Base-by-base conservation (phyloP, 2,329 filamentous ascomycete species). In the Trichoderma sp. region DNA sequence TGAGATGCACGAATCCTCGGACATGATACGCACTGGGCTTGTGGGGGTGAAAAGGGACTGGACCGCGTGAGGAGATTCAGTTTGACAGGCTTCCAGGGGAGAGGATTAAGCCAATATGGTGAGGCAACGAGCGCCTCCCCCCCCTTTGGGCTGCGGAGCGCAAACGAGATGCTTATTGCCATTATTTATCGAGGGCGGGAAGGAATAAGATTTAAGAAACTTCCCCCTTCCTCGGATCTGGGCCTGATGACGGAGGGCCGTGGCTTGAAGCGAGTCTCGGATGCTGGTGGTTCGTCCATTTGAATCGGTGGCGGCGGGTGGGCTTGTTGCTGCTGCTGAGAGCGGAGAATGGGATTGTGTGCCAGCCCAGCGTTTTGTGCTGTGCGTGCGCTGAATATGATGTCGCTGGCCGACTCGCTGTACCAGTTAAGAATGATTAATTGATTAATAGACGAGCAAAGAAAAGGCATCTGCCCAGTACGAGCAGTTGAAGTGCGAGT, bases 271-370 rank as follows among this genome's bases (percentile, higher is more conserved):
- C 34, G 58, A 61, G 47, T 24, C 34, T 14, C 12, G 5, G 34
- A 43, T 50, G 34, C 47, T 52, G 58, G 28, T 61, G 58, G 30
- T 34, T 10, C 30, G 30, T 34, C 30, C 30, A 44, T 61, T 61
- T 34, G 34, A 52, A 21, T 52, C 58, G 43, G 59, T 62, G 59
- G 48, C 48, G 59, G 48, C 59, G 47, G 50, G 55, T 24, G 55
- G 55, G 43, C 47, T 58, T 47, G 43, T 24, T 43, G 26, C 55
- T 47, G 43, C 45, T 41, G 41, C 39, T 45, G 54, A 47, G 47
- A 44, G 58, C 59, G 59, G 59, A 62, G 59, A 57, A 64, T 64
- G 34, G 58, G 41, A 54, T 65, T 60, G 63, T 65, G 63, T 65
- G 63, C 62, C 54, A 58, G 52, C 45, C 34, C 34, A 39, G 34